Base-by-base conservation (phyloP, 306 rosid species). In the peach (Prunus persica) region DNA sequence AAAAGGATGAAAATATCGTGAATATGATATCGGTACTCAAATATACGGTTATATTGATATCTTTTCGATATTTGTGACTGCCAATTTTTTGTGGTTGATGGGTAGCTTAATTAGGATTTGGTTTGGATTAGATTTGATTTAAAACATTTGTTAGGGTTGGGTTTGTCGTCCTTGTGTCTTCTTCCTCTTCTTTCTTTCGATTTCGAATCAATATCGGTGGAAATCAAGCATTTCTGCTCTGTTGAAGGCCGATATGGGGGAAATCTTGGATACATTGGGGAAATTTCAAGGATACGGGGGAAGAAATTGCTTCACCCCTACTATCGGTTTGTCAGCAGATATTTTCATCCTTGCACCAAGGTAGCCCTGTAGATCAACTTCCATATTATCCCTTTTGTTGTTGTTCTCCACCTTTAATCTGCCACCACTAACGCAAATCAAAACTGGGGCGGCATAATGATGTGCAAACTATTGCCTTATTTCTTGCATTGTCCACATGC, bases 381-480 rank as follows among this genome's bases (percentile, higher is more conserved):
- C 46, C 13, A 19, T 57, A 38, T 24, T 54, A 20, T n/a, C 9
- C 57, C 38, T 61, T 74, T 3, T 3, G 46, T 49, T 50, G 43
- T 58, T 13, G 65, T 63, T 32, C 19, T 63, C 67, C 67, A 30
- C 18, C 65, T 60, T 60, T 11, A 25, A 60, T 32, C 65, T 60
- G 65, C 10, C 19, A 25, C 16, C 38, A 7, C 28, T 12, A 2
- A 60, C 6, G 13, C 19, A 60, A 60, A 38, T 38, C 1, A 60
- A 60, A 60, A 60, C 3, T 24, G 47, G n/a, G 47, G 45, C 2
- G 57, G 73, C 64, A n/a, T 73, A 56, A 57, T 69, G 62, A 32
- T 72, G 47, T 11, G 43, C 61, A 61, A 22, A 9, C 41, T 70
- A 47, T 60, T 75, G 51, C 46, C 80, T 71, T 83, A 45, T 61